Percentiles rank a stretch among this genome's conserved stretches.
phyloP scores from a whole-genome alignment of 2,329 filamentous ascomycete genomes.

The Fusarium sp. region DNA sequence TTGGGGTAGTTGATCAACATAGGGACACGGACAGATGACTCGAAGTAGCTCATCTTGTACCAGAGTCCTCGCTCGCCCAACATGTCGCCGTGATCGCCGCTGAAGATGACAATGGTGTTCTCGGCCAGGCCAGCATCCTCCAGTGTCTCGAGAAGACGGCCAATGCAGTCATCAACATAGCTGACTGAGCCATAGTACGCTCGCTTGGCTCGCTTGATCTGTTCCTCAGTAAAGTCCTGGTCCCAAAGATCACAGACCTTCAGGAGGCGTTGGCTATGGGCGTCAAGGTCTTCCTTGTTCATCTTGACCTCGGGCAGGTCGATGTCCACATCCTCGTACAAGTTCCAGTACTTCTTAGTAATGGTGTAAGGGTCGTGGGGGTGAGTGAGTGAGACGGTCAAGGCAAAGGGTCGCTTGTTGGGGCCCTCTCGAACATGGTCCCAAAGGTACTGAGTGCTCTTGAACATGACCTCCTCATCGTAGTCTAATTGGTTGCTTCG shows the following conservation, averaged over 20 bases:
- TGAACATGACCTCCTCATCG: slow-evolving; percentile 96
- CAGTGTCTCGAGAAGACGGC: slow-evolving; percentile 80
- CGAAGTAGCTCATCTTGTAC: slow-evolving; percentile 99
- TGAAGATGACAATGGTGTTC: slow-evolving; percentile 92
- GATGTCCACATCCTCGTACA: slow-evolving; percentile 91
- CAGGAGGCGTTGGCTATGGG: slow-evolving; percentile 87
- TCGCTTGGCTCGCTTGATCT: slow-evolving; percentile 85
- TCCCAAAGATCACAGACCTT: slow-evolving; percentile 90
- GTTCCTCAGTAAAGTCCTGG: slow-evolving; percentile 84
- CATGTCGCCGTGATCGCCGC: slow-evolving; percentile 96
- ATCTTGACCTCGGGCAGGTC: slow-evolving; percentile 82
- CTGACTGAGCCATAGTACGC: slow-evolving; percentile 95
- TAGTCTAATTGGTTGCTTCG: slow-evolving; percentile 96
- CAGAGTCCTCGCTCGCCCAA: slow-evolving; percentile 90
- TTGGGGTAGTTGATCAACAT: slow-evolving; percentile 86
- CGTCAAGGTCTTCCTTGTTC: slow-evolving; percentile 83
- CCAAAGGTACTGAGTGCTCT: slow-evolving; percentile 88
- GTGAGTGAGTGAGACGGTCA: slow-evolving; percentile 94
- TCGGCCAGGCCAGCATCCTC: slow-evolving; percentile 84
- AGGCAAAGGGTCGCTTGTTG: slow-evolving; percentile 79
- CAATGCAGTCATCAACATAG: slow-evolving; percentile 94
- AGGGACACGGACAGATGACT: slow-evolving; percentile 89
- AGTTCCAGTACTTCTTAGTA: slow-evolving; percentile 91
- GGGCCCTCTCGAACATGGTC: slow-evolving; percentile 87
- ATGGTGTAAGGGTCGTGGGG: slow-evolving; percentile 97